These are phyloP conservation scores for Mycena rosella DNA, from an alignment of 768 basidiomycete species.

Conservation along the genomic window DNA sequence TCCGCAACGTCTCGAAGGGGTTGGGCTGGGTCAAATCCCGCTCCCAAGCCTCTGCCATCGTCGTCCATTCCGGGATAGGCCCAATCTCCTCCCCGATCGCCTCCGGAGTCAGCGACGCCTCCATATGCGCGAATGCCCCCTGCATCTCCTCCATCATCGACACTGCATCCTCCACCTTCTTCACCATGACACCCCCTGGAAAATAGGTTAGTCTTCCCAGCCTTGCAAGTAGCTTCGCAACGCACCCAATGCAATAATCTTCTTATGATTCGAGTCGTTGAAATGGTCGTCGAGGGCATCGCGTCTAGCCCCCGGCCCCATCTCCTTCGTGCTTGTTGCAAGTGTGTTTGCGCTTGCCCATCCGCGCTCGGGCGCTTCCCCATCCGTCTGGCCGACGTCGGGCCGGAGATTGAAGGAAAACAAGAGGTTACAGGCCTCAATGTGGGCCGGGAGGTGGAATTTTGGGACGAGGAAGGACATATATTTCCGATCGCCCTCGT, in stretches of 20 bases:
- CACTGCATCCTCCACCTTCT: not conserved
- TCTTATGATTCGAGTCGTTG: conserved; percentile 12
- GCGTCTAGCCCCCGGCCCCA: conserved; percentile 43
- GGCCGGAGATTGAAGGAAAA: not conserved
- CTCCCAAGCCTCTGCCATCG: conserved; percentile 20
- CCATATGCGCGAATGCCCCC: not conserved
- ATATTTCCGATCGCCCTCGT: not conserved
- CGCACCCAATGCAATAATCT: not conserved
- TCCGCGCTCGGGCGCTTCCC: conserved; percentile 42
- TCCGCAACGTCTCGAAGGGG: conserved; percentile 22
- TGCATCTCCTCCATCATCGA: not conserved
- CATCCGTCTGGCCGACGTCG: not conserved
- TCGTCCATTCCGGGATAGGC: not conserved
- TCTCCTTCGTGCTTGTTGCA: conserved; percentile 51
- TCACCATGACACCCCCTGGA: not conserved
- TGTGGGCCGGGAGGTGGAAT: not conserved
- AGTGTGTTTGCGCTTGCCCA: conserved; percentile 45
- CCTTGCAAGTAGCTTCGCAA: not conserved
- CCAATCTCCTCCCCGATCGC: no score
- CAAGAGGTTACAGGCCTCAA: not conserved
- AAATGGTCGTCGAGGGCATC: conserved; percentile 1
- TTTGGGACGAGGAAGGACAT: not conserved
- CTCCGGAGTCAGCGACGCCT: not conserved
- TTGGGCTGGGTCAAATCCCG: conserved; percentile 12
- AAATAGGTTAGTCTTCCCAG: not conserved